Percentiles rank a stretch among this genome's conserved stretches.
Evolutionary conservation across 2,329 filamentous ascomycete species (phyloP).

Genomic region (Stachybotrys chlorohalonatus): DNA sequence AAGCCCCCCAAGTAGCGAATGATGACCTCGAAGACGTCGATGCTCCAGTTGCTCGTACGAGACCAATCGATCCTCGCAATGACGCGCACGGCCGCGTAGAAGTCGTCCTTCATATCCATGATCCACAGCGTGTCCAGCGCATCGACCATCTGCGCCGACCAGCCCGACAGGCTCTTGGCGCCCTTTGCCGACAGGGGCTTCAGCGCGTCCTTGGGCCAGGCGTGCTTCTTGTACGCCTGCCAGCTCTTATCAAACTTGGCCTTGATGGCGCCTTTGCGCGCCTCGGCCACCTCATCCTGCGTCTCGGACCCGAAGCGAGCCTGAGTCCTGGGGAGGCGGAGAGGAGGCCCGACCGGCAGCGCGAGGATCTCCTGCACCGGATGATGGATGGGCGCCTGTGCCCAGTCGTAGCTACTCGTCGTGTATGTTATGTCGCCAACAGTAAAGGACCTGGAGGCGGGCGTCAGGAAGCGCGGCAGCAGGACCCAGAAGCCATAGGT

Average conservation of each 20-base stretch:
- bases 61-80: conserved; percentile 43
- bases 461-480: not conserved
- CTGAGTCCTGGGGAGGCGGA: not conserved
- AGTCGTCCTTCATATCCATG: conserved; percentile 50
- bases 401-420: not conserved
- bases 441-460: not conserved
- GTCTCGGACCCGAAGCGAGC: not conserved
- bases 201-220: conserved; percentile 46
- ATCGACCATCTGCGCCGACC: conserved; percentile 53
- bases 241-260: conserved; percentile 33
- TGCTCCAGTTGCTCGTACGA: conserved; percentile 28
- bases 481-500: not conserved
- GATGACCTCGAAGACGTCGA: conserved; percentile 46
- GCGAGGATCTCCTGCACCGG: not conserved
- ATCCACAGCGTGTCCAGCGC: conserved; percentile 54
- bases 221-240: conserved; percentile 40
- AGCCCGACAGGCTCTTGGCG: conserved; percentile 42
- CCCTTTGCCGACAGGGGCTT: conserved; percentile 34
- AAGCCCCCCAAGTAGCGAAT: conserved; percentile 45
- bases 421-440: not conserved
- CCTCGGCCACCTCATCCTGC: conserved; percentile 9
- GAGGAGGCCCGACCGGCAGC: not conserved
- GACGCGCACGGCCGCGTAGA: conserved; percentile 41
- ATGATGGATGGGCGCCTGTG: not conserved
- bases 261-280: conserved; percentile 28